Evolutionary conservation across 192 early-diverging fungal genomes (phyloP), one percentile per base, ranked within the genome.

Genomic region (Entrophospora sp.): DNA sequence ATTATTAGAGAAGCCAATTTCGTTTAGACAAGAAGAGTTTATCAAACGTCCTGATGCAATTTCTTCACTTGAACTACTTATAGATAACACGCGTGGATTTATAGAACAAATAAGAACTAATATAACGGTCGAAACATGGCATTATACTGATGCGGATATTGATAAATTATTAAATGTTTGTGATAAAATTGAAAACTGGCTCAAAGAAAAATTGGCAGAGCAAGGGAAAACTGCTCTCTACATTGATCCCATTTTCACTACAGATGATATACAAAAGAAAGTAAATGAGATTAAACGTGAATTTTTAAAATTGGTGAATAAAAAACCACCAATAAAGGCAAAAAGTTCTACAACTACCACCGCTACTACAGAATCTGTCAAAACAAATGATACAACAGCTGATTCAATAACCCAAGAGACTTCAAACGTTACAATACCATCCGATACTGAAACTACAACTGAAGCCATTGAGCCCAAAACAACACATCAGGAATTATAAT

Each of bases 161-260:
- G 77, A 79, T 13, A 65, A 70, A 40, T 53, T 89, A 22, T 73
- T 72, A 31, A 69, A 68, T n/a, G 56, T 87, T 9, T 74, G 79
- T 35, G 84, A 84, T 5, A 73, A 73, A 16, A 70, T 79, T 10
- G 78, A 85, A 27, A 67, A 70, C 5, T 95, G 93, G 92, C 76
- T 93, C 5, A 64, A 73, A 30, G 73, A 78, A 6, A 84, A 80
- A 73, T 61, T 83, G 14, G 71, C 58, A 4, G 73, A 73, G 48
- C 94, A 95, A 72, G 74, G 71, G 0, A 76, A 72, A 13, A 77
- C 91, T 22, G 67, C 67, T 0, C 52, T 75, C 16, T 68, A 85
- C 60, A 80, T 81, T 35, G 79, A 85, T 31, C 92, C 92, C 9
- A 83, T 82, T 6, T 79, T 95, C 24, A 66, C 76, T 5, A 76